Evolutionary conservation across 106 monocot genomes (phyloP).

Genomic region (Narthecium ossifragum): DNA sequence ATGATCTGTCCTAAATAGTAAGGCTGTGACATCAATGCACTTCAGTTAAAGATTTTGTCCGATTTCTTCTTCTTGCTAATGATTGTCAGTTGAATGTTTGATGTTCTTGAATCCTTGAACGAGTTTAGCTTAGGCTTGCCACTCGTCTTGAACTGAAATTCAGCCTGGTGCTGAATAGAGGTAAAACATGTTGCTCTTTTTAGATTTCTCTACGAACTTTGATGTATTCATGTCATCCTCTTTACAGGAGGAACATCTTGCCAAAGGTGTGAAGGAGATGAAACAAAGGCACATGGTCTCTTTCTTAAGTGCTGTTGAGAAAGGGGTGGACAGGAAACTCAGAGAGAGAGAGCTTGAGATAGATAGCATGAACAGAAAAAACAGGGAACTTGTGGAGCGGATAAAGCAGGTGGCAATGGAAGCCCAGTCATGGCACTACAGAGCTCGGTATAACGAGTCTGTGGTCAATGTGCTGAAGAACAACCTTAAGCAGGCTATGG

Average conservation of each 20-base stretch:
- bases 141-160: too few species aligned
- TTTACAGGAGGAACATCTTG: constrained; percentile 45
- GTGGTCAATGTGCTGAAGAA: constrained; percentile 38
- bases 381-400: constrained; percentile 43
- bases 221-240: not conserved
- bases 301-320: constrained; percentile 29
- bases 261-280: constrained; percentile 50
- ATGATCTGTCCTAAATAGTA: too few species aligned
- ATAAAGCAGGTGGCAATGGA: constrained; percentile 43
- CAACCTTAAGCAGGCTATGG: constrained; percentile 48
- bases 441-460: constrained; percentile 53
- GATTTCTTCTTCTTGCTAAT: too few species aligned
- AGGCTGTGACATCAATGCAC: too few species aligned
- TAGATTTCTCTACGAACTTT: too few species aligned
- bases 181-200: too few species aligned
- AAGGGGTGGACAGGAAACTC: constrained; percentile 21
- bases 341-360: constrained; percentile 58
- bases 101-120: too few species aligned
- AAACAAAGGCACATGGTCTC: constrained; percentile 39
- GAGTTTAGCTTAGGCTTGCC: too few species aligned
- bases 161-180: too few species aligned
- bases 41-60: too few species aligned
- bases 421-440: constrained; percentile 55
- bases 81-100: too few species aligned
- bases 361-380: constrained; percentile 44